phyloP scores from a whole-genome alignment of 768 basidiomycete species.

The Tephrocybe sp. region DNA sequence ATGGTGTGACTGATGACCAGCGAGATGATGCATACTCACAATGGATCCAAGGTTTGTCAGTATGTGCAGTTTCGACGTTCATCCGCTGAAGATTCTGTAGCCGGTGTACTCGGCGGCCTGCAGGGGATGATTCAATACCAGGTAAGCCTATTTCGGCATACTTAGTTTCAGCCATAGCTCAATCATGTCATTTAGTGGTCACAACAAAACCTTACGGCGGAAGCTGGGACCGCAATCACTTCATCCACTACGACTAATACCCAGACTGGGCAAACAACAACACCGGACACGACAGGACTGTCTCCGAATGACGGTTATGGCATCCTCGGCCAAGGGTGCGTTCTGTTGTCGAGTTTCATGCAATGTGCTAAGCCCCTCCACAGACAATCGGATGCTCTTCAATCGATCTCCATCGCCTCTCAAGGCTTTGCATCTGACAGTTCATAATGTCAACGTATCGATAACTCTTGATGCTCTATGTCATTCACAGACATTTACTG shows the following conservation, averaged over 20 bases:
- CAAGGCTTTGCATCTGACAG: conserved; percentile 32
- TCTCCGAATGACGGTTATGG: conserved; percentile 70
- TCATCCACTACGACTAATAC: conserved; percentile 17
- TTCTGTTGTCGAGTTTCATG: not conserved
- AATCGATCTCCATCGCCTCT: conserved; percentile 26
- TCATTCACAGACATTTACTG: not conserved
- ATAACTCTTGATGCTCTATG: not conserved
- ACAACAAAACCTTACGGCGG: conserved; percentile 45
- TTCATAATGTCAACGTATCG: conserved; percentile 1
- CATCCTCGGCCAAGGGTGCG: conserved; percentile 38
- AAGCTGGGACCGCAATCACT: conserved; percentile 44
- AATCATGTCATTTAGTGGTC: conserved; percentile 45
- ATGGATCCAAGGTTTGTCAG: conserved; percentile 45
- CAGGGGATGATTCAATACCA: conserved; percentile 49
- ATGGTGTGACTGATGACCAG: conserved; percentile 52
- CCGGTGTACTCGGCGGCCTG: conserved; percentile 37
- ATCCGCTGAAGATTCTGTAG: conserved; percentile 22
- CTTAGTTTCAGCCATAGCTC: conserved; percentile 5
- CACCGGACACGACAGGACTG: conserved; percentile 36
- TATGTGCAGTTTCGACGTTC: not conserved
- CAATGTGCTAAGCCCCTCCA: not conserved
- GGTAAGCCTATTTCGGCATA: conserved; percentile 17
- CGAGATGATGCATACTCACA: conserved; percentile 50
- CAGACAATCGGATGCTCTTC: conserved; percentile 29
- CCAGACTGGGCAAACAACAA: conserved; percentile 29